These are phyloP conservation scores for Neonectria sp. DNA, from an alignment of 2,329 filamentous ascomycete genomes.

Conservation along the genomic window DNA sequence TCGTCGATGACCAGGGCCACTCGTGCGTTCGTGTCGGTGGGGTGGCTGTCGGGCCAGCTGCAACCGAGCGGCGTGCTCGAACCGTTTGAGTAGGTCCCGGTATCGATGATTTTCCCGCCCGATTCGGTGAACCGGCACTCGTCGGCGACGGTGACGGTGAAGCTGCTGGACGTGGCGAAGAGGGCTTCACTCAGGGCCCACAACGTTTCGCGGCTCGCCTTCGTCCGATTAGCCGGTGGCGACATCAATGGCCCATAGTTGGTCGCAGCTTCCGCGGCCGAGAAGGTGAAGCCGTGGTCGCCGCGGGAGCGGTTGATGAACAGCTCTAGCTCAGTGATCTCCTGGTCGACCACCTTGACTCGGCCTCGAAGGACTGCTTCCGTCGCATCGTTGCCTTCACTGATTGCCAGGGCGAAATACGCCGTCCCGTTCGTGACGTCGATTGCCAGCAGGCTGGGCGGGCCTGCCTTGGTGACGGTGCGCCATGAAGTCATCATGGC, in stretches of 20 bases:
- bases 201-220: slow-evolving; percentile 22
- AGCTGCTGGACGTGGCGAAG: slow-evolving; percentile 24
- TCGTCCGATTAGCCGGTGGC: slow-evolving; percentile 18
- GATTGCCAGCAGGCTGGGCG: slow-evolving; percentile 22
- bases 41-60: slow-evolving; percentile 18
- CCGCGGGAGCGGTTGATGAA: slow-evolving; percentile 27
- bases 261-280: slow-evolving; percentile 11
- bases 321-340: slow-evolving; percentile 25
- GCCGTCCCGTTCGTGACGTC: slow-evolving; percentile 22
- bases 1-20: slow-evolving; percentile 23
- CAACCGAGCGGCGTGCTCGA: slow-evolving; percentile 19
- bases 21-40: slow-evolving; percentile 21
- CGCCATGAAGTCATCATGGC: slow-evolving; percentile 29
- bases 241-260: slow-evolving; percentile 22
- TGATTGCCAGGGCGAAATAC: slow-evolving; percentile 21
- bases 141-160: slow-evolving; percentile 16
- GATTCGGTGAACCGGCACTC: slow-evolving; percentile 24
- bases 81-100: slow-evolving; percentile 19
- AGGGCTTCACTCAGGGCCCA: slow-evolving; percentile 14
- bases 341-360: slow-evolving; percentile 17
- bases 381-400: slow-evolving; percentile 13
- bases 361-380: slow-evolving; percentile 23
- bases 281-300: slow-evolving; percentile 31
- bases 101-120: slow-evolving; percentile 25
- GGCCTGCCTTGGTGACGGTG: slow-evolving; percentile 19